phyloP scores from a whole-genome alignment of 164 flowering plant genomes.

The Echeveria elegans region DNA sequence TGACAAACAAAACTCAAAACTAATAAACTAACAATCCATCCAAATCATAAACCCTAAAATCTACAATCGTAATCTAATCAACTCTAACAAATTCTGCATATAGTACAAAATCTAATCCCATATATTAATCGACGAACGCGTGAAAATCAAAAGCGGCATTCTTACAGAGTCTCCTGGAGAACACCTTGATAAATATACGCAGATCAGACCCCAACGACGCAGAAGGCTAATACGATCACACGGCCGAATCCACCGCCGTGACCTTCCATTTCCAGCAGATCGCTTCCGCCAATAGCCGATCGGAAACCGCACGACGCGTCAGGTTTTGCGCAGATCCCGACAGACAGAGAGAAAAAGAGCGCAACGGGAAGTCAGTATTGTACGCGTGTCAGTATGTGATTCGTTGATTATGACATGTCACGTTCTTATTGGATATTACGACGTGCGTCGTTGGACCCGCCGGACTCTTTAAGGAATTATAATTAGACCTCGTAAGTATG shows the following conservation, averaged over 20 bases:
- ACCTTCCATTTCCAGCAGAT: neutral
- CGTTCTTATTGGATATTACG: neutral
- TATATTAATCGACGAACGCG: too few relatives aligned
- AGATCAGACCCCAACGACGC: conserved; percentile 88
- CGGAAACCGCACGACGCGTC: neutral
- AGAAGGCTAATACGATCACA: conserved; percentile 51
- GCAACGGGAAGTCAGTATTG: neutral
- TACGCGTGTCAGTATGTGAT: neutral
- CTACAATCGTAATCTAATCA: too few relatives aligned
- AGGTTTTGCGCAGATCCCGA: neutral
- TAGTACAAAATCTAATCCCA: neutral
- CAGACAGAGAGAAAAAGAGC: neutral
- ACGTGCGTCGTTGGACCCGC: neutral
- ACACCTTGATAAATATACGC: conserved; percentile 90
- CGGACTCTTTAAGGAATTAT: neutral
- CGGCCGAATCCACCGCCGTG: conserved; percentile 32
- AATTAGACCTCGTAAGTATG: neutral
- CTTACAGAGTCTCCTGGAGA: conserved; percentile 83
- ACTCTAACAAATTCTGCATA: conserved; percentile 1
- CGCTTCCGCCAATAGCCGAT: neutral
- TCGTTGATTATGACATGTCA: neutral
- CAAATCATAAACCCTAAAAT: neutral
- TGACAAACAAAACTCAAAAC: neutral
- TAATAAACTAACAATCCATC: too few relatives aligned
- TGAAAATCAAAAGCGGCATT: too few relatives aligned